Evolutionary conservation across 2,329 filamentous ascomycete species (phyloP), one percentile per base, ranked within the genome.

Genomic region (Colletotrichum sidae): DNA sequence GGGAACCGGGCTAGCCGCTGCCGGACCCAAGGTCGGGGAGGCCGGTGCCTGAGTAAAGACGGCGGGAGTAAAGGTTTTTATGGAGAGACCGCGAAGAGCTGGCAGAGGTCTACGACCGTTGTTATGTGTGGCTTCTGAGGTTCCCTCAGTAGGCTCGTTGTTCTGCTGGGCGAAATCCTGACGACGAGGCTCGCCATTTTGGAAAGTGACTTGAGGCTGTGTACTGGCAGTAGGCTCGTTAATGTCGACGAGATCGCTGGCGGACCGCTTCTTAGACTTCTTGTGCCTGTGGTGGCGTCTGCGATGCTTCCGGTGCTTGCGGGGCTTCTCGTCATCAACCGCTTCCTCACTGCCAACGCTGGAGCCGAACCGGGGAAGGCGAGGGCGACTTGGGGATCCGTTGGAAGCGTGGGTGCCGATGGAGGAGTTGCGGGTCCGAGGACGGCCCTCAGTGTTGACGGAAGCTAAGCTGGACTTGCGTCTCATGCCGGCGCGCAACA

Each of bases 401-500:
- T 81, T 80, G 0, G 77, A 77, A 11, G 73, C 71, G 1, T 72
- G 71, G 35, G 77, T 78, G 25, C 78, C 79, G 46, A 81, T 77
- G 1, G 83, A 85, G 0, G 80, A 77, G 6, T 79, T 78, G 4
- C 79, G 77, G 10, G 75, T 79, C 7, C 69, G 78, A 74, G 60
- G 39, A 7, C 57, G 64, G n/a, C 54, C 64, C 9, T 67, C 64
- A 2, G 84, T 87, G 12, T 92, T 90, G 66, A 87, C 86, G 33
- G 90, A 94, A 72, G 88, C 88, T 39, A 86, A 83, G 70, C 90
- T 95, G 0, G 91, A 94, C 82, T 95, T 96, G 77, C 92, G 89
- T 69, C 88, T 89, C 72, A 88, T 88, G 57, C 90, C 85, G 51
- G 86, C 83, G 65, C 89, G 90, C 71, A 97, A 90, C 33, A 91